These are phyloP conservation scores for Teunomyces funiuensis DNA, from an alignment of 805 yeast species.

Conservation along the genomic window DNA sequence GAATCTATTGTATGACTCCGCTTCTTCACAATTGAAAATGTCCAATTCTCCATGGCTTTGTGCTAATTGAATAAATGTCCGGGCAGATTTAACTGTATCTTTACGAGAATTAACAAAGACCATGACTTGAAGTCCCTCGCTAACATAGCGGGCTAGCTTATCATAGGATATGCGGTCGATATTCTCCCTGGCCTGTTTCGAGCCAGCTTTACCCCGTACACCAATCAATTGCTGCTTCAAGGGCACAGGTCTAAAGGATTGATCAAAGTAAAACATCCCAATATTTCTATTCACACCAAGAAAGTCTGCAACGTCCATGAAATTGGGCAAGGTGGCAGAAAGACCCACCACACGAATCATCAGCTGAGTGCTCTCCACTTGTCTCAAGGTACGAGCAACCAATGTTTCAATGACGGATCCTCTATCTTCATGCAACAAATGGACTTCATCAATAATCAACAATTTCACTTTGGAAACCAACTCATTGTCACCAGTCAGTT, in stretches of 20 bases:
- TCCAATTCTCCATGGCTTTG: conserved; percentile 55
- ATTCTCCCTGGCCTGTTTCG: conserved; percentile 66
- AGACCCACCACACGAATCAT: conserved; percentile 93
- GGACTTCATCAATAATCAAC: conserved; percentile 93
- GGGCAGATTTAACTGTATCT: conserved; percentile 84
- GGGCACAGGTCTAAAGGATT: conserved; percentile 91
- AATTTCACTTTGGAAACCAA: conserved; percentile 80
- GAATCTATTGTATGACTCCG: conserved; percentile 39
- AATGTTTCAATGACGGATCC: conserved; percentile 96
- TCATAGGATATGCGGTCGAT: conserved; percentile 77
- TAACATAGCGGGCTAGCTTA: conserved; percentile 65
- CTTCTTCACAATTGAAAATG: conserved; percentile 42
- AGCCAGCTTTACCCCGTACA: conserved; percentile 81
- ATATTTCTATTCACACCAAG: conserved; percentile 84
- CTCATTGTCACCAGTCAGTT: conserved; percentile 85
- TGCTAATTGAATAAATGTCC: conserved; percentile 68
- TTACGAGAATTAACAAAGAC: conserved; percentile 94
- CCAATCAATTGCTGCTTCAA: conserved; percentile 85
- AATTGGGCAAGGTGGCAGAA: conserved; percentile 92
- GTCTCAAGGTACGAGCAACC: conserved; percentile 91
- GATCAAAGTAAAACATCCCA: conserved; percentile 95
- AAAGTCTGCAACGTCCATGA: conserved; percentile 90
- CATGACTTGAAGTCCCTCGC: conserved; percentile 86
- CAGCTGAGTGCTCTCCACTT: conserved; percentile 90
- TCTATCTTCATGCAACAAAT: conserved; percentile 93